Evolutionary conservation across 2,329 filamentous ascomycete genomes (phyloP).

Genomic region (Fusarium siculi): DNA sequence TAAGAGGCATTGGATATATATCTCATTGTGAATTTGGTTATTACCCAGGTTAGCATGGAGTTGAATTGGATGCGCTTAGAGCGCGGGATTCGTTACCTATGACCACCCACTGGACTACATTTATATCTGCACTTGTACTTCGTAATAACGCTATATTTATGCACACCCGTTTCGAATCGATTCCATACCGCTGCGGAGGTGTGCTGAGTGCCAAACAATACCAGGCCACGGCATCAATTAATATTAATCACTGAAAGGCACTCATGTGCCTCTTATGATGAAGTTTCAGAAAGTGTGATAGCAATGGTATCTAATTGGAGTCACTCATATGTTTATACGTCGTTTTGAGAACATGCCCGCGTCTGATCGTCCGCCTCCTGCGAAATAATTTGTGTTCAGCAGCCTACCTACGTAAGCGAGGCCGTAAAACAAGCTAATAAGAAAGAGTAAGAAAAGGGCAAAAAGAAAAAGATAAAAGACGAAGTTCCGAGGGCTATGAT

Average conservation of each 20-base stretch:
- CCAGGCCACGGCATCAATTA: not conserved
- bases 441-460: slow-evolving; percentile 22
- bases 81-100: not conserved
- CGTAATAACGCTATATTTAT: not conserved
- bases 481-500: not conserved
- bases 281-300: not conserved
- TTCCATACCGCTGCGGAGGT: not conserved
- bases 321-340: slow-evolving; percentile 15
- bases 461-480: not conserved
- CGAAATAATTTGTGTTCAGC: slow-evolving; percentile 14
- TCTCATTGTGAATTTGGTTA: slow-evolving; percentile 13
- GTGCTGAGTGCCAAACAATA: not conserved
- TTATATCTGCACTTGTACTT: not conserved
- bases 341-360: not conserved
- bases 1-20: not conserved
- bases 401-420: slow-evolving; percentile 9
- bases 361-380: not conserved
- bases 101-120: not conserved
- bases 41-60: slow-evolving; percentile 30
- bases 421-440: slow-evolving; percentile 26
- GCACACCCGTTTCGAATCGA: not conserved
- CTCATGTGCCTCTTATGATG: not conserved
- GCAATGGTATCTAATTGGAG: slow-evolving; percentile 19
- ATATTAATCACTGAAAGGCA: not conserved
- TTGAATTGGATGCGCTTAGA: slow-evolving; percentile 9